Conservation (phyloP, 768 basidiomycete genomes). For the Kwoniella bestiolae region DNA sequence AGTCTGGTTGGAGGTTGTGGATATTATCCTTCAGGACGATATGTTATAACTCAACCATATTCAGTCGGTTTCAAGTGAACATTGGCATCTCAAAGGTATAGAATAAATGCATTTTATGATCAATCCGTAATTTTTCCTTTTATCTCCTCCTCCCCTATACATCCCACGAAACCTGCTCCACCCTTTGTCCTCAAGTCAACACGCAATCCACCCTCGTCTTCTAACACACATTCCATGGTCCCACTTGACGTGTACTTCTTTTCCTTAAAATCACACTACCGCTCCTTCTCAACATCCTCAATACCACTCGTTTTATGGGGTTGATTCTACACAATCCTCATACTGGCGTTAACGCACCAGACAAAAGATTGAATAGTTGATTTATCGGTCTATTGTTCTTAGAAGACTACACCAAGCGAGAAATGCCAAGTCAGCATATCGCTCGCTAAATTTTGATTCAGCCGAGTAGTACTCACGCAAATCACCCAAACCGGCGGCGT, state of each 20-base stretch:
- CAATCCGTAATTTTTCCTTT: neutral
- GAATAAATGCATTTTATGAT: neutral
- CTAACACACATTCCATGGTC: neutral
- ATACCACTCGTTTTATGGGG: too few relatives aligned
- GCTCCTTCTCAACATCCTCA: too few relatives aligned
- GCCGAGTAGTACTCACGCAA: slow-evolving; percentile 54
- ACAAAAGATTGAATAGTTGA: too few relatives aligned
- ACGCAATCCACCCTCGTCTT: neutral
- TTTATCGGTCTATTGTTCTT: too few relatives aligned
- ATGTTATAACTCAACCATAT: too few relatives aligned
- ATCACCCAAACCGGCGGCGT: slow-evolving; percentile 79
- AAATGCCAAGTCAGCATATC: neutral
- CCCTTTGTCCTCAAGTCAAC: neutral
- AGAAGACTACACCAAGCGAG: slow-evolving; percentile 3
- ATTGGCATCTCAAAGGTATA: neutral
- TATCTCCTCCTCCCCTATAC: neutral
- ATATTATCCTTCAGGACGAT: too few relatives aligned
- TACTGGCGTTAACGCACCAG: too few relatives aligned
- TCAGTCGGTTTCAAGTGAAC: too few relatives aligned
- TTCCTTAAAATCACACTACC: too few relatives aligned
- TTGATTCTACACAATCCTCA: too few relatives aligned
- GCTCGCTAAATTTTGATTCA: neutral
- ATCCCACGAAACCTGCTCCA: neutral
- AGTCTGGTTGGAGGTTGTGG: too few relatives aligned
- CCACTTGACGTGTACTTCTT: too few relatives aligned